A percentile compares a stretch with the other conserved stretches of the same genome.
Conservation (phyloP, 73 alveolate species). For the Paramecium bursaria region DNA sequence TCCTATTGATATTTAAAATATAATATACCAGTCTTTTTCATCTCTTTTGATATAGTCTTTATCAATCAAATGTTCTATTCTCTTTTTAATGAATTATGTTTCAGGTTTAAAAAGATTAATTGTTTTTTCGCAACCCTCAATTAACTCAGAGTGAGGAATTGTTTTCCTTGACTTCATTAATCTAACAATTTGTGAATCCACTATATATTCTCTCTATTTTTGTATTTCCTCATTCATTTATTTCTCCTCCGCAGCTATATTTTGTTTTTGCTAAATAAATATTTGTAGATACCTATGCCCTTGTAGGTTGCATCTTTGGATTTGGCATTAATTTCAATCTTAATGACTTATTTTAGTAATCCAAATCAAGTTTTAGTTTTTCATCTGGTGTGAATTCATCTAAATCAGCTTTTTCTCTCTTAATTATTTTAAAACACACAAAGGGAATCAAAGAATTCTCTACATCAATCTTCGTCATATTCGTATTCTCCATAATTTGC, state of each 20-base stretch:
- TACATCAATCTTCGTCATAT: slow-evolving; percentile 49
- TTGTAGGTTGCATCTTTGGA: slow-evolving; percentile 41
- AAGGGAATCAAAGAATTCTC: slow-evolving; percentile 63
- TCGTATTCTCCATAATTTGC: slow-evolving; percentile 1
- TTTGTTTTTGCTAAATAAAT: background rate
- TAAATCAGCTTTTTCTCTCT: slow-evolving; percentile 19
- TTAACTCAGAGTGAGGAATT: slow-evolving; percentile 51
- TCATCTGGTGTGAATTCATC: slow-evolving; percentile 45
- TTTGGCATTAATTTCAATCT: slow-evolving; percentile 57
- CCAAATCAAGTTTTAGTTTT: background rate
- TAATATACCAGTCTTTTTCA: slow-evolving; percentile 64
- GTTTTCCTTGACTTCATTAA: slow-evolving; percentile 61
- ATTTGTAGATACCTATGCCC: background rate
- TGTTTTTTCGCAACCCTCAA: slow-evolving; percentile 14
- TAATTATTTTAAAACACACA: slow-evolving; percentile 30
- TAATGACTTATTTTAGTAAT: slow-evolving; percentile 16
- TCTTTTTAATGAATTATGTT: slow-evolving; percentile 45
- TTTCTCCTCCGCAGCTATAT: slow-evolving; percentile 48
- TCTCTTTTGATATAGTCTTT: slow-evolving; percentile 67
- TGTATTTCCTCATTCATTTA: slow-evolving; percentile 40
- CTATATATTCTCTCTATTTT: slow-evolving; percentile 52
- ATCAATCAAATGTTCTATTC: slow-evolving; percentile 64
- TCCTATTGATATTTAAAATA: slow-evolving; percentile 3
- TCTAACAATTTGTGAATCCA: slow-evolving; percentile 64
- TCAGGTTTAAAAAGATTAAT: slow-evolving; percentile 63